Evolutionary conservation across 768 basidiomycete species (phyloP).

Genomic region (Lactifluus piperatus): DNA sequence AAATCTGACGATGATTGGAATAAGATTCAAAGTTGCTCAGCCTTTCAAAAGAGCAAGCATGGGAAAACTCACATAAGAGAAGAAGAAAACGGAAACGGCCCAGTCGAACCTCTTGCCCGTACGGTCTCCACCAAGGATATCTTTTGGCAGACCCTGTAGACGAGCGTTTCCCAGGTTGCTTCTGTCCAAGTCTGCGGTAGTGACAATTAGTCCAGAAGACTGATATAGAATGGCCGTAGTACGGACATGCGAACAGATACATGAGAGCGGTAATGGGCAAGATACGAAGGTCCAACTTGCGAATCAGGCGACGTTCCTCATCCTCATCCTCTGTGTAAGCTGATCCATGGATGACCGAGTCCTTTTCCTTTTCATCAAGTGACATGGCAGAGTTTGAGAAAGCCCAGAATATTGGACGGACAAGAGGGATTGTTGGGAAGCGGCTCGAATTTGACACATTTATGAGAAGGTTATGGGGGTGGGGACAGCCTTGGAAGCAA

Average conservation of each 20-base stretch:
- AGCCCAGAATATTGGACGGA: neutral
- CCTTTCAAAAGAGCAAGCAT: neutral
- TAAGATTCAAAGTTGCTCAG: neutral
- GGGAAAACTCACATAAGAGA: conserved; percentile 52
- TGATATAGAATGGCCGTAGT: neutral
- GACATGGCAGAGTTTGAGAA: neutral
- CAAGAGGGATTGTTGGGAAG: neutral
- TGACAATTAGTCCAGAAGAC: neutral
- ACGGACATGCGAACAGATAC: conserved; percentile 69
- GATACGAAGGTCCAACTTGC: conserved; percentile 59
- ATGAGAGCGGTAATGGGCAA: conserved; percentile 65
- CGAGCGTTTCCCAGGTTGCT: conserved; percentile 76
- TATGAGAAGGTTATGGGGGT: neutral
- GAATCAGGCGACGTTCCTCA: conserved; percentile 47
- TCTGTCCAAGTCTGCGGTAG: conserved; percentile 48
- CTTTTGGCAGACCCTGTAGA: conserved; percentile 57
- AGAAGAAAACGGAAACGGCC: conserved; percentile 70
- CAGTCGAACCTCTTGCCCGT: conserved; percentile 67
- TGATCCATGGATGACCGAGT: too few species aligned
- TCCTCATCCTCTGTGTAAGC: too few species aligned
- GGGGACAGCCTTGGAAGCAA: neutral
- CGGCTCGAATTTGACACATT: neutral
- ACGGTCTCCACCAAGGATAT: conserved; percentile 57
- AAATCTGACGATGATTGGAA: conserved; percentile 37
- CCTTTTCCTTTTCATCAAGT: conserved; percentile 2